Base-by-base conservation (phyloP, 345 rosid genomes). In the Salix caprea region DNA sequence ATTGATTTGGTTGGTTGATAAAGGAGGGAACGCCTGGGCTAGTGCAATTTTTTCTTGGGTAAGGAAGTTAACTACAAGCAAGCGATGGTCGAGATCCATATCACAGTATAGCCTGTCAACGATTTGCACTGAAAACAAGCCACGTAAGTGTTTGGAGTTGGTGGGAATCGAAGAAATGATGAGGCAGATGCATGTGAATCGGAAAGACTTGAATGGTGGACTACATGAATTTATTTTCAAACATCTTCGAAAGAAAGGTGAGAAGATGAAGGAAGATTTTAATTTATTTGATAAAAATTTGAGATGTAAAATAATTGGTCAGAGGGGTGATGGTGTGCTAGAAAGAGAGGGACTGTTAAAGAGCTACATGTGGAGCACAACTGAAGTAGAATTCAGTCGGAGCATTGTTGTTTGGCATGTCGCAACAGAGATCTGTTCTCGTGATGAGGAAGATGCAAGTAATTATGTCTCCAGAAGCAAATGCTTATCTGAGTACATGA, bases 391-490 rank as follows among this genome's bases (percentile, higher is more conserved):
- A 37, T 14, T 76, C 32, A 69, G 10, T 16, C 69, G 66, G 73
- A 71, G 81, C 65, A 26, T 85, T 6, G 79, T 83, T 30, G 9
- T 74, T 1, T 83, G 84, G 86, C 84, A 85, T 32, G 58, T 85
- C 0, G 81, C 84, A 36, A 76, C 82, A 16, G 69, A 67, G 32
- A 12, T 85, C 32, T 77, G 82, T 72, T 82, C 15, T 40, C 0
- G 70, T 40, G 65, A 24, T 4, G 84, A 79, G 48, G 48, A 40
- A 48, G n/a, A 2, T 19, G 7, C 5, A 19, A 56, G 24, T 0
- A 50, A n/a, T n/a, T n/a, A 50, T 4, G 36, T 0, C 34, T n/a
- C 14, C 23, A 2, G 1, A n/a, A 78, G 86, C 70, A 73, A 28
- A 34, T n/a, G 23, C 15, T 18, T 81, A 15, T 78, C 76, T 5